Conservation (phyloP, 441 rosid species). For the Aleurites moluccanus region DNA sequence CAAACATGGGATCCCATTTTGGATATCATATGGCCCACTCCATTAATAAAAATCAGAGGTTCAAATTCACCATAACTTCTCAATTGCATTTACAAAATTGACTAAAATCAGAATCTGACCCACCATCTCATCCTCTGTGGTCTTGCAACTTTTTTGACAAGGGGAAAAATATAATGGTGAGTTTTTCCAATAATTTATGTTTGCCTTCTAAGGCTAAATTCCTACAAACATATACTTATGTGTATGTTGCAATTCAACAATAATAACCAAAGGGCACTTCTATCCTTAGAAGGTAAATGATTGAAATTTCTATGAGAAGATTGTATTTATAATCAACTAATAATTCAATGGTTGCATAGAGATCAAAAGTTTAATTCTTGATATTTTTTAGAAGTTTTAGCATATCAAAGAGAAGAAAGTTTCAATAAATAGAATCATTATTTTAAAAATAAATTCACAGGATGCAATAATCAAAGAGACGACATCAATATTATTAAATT, state of each 20-base stretch:
- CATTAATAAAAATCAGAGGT: constrained; percentile 24
- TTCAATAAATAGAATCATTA: no score
- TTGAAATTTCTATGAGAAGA: no score
- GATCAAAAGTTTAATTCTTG: no score
- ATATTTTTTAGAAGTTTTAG: no score
- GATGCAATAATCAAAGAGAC: no score
- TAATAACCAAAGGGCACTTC: no score
- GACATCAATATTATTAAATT: no score
- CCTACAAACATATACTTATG: neutral
- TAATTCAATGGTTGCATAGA: no score
- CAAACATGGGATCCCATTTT: constrained; percentile 31
- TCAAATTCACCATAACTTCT: constrained; percentile 20
- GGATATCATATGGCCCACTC: constrained; percentile 31
- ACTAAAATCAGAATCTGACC: constrained; percentile 28
- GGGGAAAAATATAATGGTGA: neutral
- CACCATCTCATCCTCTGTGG: constrained; percentile 9
- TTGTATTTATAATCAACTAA: no score
- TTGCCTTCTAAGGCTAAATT: neutral
- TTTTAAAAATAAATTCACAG: no score
- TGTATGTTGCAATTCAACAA: neutral
- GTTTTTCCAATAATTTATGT: neutral
- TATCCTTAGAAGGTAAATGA: no score
- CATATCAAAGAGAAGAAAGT: no score
- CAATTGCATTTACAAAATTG: constrained; percentile 16
- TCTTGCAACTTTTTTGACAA: neutral